Conservation (phyloP, 2,329 filamentous ascomycete genomes). For the Verruconis gallopava region DNA sequence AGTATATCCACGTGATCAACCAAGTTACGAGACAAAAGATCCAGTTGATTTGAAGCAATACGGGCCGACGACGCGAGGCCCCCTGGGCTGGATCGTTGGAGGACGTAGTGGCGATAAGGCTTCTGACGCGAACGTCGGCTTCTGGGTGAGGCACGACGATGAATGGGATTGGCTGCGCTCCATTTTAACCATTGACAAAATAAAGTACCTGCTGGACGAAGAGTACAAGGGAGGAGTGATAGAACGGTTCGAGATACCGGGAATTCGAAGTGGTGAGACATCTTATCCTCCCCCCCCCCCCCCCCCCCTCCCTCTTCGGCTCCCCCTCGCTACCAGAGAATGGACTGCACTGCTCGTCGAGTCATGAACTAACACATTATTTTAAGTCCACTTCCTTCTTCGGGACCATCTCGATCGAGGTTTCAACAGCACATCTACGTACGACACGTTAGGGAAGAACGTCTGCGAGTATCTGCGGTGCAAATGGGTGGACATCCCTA, state of each 20-base stretch:
- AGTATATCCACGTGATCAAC: background rate
- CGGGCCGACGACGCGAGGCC: slow-evolving; percentile 2
- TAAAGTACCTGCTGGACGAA: slow-evolving; percentile 15
- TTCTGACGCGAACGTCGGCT: slow-evolving; percentile 1
- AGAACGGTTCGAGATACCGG: slow-evolving; percentile 13
- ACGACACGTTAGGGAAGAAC: slow-evolving; percentile 9
- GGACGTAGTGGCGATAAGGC: slow-evolving; percentile 8
- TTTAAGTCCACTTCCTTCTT: slow-evolving; percentile 9
- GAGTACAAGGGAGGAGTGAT: slow-evolving; percentile 14
- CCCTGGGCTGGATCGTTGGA: slow-evolving; percentile 3
- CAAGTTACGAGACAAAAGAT: slow-evolving; percentile 4
- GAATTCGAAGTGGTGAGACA: background rate
- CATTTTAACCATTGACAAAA: slow-evolving; percentile 14
- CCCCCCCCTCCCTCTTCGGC: no score
- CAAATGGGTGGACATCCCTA: slow-evolving; percentile 4
- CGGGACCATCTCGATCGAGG: slow-evolving; percentile 8
- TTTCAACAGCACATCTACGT: slow-evolving; percentile 3
- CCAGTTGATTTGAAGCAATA: slow-evolving; percentile 2
- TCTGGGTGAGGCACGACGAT: slow-evolving; percentile 16
- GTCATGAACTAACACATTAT: no score
- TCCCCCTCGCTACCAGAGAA: no score
- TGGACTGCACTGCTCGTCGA: no score
- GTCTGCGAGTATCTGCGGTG: background rate
- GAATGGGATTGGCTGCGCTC: slow-evolving; percentile 19
- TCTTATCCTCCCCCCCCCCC: no score